Conservation (phyloP, 2,329 filamentous ascomycete genomes). For the Teratosphaeria viscida region DNA sequence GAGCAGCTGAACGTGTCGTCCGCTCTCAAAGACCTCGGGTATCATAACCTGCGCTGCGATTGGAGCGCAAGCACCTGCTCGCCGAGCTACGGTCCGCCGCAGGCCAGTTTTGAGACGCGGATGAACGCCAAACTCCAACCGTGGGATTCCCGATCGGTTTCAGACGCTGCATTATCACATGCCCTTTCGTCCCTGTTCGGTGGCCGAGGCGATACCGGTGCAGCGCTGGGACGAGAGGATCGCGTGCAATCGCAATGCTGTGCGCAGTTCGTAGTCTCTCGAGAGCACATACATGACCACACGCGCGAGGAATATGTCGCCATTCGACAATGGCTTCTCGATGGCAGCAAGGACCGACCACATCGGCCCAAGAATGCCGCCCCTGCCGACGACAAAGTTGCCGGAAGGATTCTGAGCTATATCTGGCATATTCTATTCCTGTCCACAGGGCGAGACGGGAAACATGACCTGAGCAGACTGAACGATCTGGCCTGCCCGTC, state of each 20-base stretch:
- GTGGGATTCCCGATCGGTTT: conserved; percentile 27
- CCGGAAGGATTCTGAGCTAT: conserved; percentile 38
- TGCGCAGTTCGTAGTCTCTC: conserved; percentile 45
- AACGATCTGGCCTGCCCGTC: conserved; percentile 30
- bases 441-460: conserved; percentile 8
- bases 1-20: conserved; percentile 27
- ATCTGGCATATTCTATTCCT: conserved; percentile 42
- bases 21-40: conserved; percentile 32
- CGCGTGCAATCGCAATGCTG: conserved; percentile 33
- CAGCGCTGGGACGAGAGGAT: conserved; percentile 28
- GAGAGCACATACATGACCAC: conserved; percentile 39
- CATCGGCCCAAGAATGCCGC: conserved; percentile 7
- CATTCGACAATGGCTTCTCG: conserved; percentile 44
- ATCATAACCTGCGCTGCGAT: conserved; percentile 42
- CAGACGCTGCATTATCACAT: conserved; percentile 15
- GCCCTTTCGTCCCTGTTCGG: conserved; percentile 12
- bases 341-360: conserved; percentile 17
- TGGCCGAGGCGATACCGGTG: not conserved
- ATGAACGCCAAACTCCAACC: conserved; percentile 29
- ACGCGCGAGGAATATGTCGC: conserved; percentile 40
- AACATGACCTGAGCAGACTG: conserved; percentile 10
- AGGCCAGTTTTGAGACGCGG: conserved; percentile 31
- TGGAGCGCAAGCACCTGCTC: conserved; percentile 37
- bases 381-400: conserved; percentile 31
- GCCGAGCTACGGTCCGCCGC: conserved; percentile 27